Base-by-base conservation (phyloP, 495 filamentous ascomycete genomes). In the Viridothelium virens region DNA sequence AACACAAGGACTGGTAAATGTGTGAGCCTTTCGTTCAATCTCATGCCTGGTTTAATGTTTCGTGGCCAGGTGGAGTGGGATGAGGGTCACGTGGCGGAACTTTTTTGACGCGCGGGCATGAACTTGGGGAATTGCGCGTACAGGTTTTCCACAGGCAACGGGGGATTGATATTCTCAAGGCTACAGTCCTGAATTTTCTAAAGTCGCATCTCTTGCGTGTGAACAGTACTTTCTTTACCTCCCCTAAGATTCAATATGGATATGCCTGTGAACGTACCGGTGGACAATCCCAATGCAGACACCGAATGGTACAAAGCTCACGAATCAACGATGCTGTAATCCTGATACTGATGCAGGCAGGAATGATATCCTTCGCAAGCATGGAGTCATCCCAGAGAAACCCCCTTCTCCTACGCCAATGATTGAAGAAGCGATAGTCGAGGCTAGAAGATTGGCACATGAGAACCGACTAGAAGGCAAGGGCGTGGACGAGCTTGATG, bases 361-460 rank as follows among this genome's bases (percentile, higher is more conserved):
- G 93, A 99, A 99, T 73, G 94, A 99, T 68, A 99, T 99, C 73
- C 90, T 99, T 62, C 91, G 94, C 65, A 92, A 96, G 75, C 91
- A 97, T 78, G 90, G 90, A 48, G 80, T 99, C 63, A 97, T 99
- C 65, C 94, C 94, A 12, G 92, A 97, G 73, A 97, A 96, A 76
- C 91, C 93, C 0, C 90, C 93, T 16, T 95, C 92, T 50, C 92
- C 93, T 1, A 96, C 94, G 25, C 91, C 92, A 14, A 83, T 94
- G 69, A 96, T 99, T 71, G 89, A 97, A 78, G 95, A 97, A 81
- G 94, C 94, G n/a, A 82, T 97, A 53, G 74, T 86, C 48, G 89
- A 93, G 77, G 94, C 89, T 6, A 84, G 89, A 63, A 81, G 83
- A 69, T 81, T 91, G 59, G 91, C 91, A 47, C 84, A 96, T 70